Percentiles rank a stretch among this genome's conserved stretches.
These are phyloP conservation scores for Magnusiomyces sp. DNA, from an alignment of 1,139 yeast species.

Conservation along the genomic window DNA sequence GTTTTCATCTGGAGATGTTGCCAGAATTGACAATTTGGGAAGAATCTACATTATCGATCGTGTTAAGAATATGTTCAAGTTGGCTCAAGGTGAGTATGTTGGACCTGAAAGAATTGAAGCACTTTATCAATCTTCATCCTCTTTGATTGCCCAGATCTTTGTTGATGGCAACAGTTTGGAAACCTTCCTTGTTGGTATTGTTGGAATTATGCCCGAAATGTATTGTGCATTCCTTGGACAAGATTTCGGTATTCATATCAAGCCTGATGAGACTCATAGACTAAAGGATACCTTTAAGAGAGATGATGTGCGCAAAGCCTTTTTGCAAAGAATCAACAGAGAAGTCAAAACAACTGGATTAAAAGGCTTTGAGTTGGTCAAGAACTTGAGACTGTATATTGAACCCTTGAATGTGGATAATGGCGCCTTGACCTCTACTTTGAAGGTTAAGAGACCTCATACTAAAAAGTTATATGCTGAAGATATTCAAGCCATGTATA, in stretches of 20 bases:
- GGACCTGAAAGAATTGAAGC: conserved; percentile 75
- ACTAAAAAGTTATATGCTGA: conserved; percentile 46
- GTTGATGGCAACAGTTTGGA: conserved; percentile 64
- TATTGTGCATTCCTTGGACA: conserved; percentile 27
- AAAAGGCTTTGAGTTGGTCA: conserved; percentile 53
- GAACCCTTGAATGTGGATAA: conserved; percentile 62
- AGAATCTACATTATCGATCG: conserved; percentile 59
- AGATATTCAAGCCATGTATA: conserved; percentile 47
- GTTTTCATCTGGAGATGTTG: conserved; percentile 75
- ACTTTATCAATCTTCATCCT: conserved; percentile 46
- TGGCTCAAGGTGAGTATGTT: conserved; percentile 75
- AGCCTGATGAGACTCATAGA: conserved; percentile 25
- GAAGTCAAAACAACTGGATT: conserved; percentile 29
- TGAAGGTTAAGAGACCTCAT: conserved; percentile 58
- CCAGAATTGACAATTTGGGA: conserved; percentile 45
- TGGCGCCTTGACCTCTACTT: conserved; percentile 65
- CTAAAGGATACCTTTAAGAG: conserved; percentile 26
- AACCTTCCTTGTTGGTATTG: conserved; percentile 52
- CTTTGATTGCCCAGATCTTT: conserved; percentile 47
- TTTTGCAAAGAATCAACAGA: conserved; percentile 29
- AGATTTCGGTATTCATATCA: conserved; percentile 19
- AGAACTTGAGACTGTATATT: conserved; percentile 48
- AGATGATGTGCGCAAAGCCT: conserved; percentile 27
- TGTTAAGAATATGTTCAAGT: conserved; percentile 72
- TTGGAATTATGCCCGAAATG: conserved; percentile 48